A percentile compares a stretch with the other conserved stretches of the same genome.
Conservation (phyloP, 1,284 basidiomycete genomes). For the Pseudomicrostroma phylloplanum region DNA sequence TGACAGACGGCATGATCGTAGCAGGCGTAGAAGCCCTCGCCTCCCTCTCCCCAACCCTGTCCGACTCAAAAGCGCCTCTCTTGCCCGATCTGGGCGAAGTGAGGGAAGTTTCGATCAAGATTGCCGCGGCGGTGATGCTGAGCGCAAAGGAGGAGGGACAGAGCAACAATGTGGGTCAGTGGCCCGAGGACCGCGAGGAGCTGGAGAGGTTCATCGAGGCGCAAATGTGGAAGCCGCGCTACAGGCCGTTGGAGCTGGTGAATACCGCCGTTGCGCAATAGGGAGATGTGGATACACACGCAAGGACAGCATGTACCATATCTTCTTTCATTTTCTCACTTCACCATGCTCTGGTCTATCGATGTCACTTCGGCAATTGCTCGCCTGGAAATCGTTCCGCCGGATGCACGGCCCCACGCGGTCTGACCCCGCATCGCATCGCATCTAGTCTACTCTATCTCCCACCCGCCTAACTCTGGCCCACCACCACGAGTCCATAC, state of each 20-base stretch:
- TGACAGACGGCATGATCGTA: constrained; percentile 71
- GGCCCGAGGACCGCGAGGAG: constrained; percentile 5
- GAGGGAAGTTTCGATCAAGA: constrained; percentile 65
- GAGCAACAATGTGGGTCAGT: constrained; percentile 44
- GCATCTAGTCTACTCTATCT: no score
- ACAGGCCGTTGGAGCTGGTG: constrained; percentile 10
- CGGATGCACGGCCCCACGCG: no score
- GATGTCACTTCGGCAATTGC: no score
- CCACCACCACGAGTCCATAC: no score
- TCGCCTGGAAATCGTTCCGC: no score
- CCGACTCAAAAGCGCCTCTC: constrained; percentile 59
- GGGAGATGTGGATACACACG: no score
- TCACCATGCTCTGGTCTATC: no score
- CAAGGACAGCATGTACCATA: no score
- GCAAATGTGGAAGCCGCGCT: constrained; percentile 10
- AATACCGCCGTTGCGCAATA: background rate
- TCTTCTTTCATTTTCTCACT: no score
- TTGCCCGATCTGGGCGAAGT: constrained; percentile 57
- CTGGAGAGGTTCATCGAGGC: constrained; percentile 5
- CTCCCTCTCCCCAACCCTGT: constrained; percentile 64
- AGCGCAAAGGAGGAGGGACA: constrained; percentile 68
- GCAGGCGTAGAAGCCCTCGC: constrained; percentile 68
- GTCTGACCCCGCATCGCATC: no score
- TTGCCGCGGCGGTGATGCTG: constrained; percentile 70
- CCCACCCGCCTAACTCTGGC: no score